phyloP scores from a whole-genome alignment of 2,329 filamentous ascomycete genomes.

The Penicillium digitatum region DNA sequence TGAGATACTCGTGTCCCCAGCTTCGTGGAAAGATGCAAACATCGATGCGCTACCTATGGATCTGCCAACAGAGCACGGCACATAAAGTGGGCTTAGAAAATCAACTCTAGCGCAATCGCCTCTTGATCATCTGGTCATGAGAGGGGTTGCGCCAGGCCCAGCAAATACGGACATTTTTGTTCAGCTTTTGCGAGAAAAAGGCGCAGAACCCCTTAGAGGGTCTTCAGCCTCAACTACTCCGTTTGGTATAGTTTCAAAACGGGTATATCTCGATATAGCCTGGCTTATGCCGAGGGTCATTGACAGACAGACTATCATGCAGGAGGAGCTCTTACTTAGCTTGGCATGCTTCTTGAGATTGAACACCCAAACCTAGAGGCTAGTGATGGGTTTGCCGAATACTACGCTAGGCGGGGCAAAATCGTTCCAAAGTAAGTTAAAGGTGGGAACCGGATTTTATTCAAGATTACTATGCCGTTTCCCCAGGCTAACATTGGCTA shows the following conservation, averaged over 20 bases:
- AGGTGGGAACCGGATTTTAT: background rate
- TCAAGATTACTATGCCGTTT: background rate
- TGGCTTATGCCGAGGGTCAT: background rate
- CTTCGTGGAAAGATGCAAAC: background rate
- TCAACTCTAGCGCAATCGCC: background rate
- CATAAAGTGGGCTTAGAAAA: background rate
- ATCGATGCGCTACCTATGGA: background rate
- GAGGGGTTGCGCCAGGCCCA: background rate
- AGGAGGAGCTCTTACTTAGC: background rate
- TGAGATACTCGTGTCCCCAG: background rate
- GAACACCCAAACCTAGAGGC: too few species aligned
- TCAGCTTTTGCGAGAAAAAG: background rate
- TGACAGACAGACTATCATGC: background rate
- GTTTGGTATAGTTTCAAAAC: background rate
- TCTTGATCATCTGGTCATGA: background rate
- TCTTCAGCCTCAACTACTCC: background rate
- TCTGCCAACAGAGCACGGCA: background rate
- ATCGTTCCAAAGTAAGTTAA: background rate
- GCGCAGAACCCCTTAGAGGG: background rate
- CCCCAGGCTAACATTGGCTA: background rate
- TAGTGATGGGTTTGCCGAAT: background rate
- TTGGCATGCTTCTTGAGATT: background rate
- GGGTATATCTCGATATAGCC: background rate
- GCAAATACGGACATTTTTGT: background rate
- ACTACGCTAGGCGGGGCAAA: background rate